These are phyloP conservation scores for Pythium guiyangense DNA, from an alignment of 352 stramenopile genomes.

Conservation along the genomic window DNA sequence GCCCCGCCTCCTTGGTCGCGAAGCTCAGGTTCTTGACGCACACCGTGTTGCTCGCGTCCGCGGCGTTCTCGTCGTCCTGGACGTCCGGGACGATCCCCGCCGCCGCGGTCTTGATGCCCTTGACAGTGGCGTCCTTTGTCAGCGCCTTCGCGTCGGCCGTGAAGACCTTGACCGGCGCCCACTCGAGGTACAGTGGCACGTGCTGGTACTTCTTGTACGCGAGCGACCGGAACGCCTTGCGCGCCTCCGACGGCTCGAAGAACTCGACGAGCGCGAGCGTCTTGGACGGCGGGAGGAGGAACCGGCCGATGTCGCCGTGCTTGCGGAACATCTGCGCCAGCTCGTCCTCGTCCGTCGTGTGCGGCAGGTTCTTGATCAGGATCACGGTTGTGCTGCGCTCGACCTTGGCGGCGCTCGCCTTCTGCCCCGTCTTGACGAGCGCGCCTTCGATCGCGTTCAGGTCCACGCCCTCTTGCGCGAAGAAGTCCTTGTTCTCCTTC, in stretches of 20 bases:
- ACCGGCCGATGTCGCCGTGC: constrained; percentile 80
- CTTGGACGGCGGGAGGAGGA: constrained; percentile 92
- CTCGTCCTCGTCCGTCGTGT: constrained; percentile 92
- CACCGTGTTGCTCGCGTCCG: constrained; percentile 82
- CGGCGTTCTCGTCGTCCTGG: constrained; percentile 63
- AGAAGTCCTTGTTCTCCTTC: constrained; percentile 97
- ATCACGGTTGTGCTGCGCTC: constrained; percentile 94
- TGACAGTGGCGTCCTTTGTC: constrained; percentile 16
- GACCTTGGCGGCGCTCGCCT: constrained; percentile 41
- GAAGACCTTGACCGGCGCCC: constrained; percentile 91
- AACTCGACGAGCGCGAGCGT: constrained; percentile 97
- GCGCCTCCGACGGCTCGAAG: constrained; percentile 91
- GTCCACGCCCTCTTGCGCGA: constrained; percentile 92
- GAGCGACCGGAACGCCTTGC: constrained; percentile 94
- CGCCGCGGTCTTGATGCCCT: constrained; percentile 52
- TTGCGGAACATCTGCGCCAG: constrained; percentile 94
- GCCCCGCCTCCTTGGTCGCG: constrained; percentile 84
- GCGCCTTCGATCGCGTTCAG: constrained; percentile 90
- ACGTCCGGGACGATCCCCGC: constrained; percentile 39
- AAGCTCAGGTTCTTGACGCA: constrained; percentile 99
- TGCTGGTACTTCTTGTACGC: constrained; percentile 99
- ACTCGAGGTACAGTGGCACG: constrained; percentile 98
- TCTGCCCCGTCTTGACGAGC: constrained; percentile 44
- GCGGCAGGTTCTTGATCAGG: constrained; percentile 98
- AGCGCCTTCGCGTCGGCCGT: constrained; percentile 13